These are phyloP conservation scores for Phyllosticta citriasiana DNA, from an alignment of 2,329 filamentous ascomycete species.

Conservation along the genomic window DNA sequence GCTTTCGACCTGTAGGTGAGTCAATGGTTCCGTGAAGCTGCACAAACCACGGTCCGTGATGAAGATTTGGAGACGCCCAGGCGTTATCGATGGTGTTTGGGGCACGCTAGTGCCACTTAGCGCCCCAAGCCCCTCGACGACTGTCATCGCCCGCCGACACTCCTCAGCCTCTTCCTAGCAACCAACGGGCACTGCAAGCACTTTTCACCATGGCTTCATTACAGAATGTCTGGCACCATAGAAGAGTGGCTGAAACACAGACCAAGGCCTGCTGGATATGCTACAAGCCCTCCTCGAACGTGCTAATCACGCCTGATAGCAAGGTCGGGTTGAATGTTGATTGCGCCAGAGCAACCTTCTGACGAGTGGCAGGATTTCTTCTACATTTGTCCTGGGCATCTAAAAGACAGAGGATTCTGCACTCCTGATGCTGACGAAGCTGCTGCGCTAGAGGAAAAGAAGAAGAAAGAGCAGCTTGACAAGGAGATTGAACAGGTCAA, in stretches of 20 bases:
- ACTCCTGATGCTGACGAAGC: constrained; percentile 60
- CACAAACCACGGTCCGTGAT: constrained; percentile 6
- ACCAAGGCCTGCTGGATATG: constrained; percentile 84
- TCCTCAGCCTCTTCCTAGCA: background rate
- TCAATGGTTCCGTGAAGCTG: background rate
- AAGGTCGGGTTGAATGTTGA: constrained; percentile 50
- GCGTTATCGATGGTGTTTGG: background rate
- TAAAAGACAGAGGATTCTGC: constrained; percentile 77
- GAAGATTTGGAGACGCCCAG: background rate
- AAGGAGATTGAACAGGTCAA: constrained; percentile 40
- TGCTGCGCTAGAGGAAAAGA: constrained; percentile 45
- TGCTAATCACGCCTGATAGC: constrained; percentile 80
- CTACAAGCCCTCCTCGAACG: constrained; percentile 77
- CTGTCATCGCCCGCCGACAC: background rate
- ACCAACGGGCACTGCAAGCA: background rate
- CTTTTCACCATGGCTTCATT: constrained; percentile 26
- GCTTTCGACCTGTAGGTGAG: background rate
- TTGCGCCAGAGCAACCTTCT: background rate
- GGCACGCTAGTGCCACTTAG: background rate
- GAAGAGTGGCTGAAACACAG: constrained; percentile 75
- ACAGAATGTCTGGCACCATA: constrained; percentile 73
- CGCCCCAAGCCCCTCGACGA: background rate
- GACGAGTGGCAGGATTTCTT: constrained; percentile 62
- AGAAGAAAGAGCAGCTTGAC: constrained; percentile 39
- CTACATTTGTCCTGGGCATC: constrained; percentile 74